phyloP scores from a whole-genome alignment of 2,329 filamentous ascomycete genomes.

The Claviceps purpurea region DNA sequence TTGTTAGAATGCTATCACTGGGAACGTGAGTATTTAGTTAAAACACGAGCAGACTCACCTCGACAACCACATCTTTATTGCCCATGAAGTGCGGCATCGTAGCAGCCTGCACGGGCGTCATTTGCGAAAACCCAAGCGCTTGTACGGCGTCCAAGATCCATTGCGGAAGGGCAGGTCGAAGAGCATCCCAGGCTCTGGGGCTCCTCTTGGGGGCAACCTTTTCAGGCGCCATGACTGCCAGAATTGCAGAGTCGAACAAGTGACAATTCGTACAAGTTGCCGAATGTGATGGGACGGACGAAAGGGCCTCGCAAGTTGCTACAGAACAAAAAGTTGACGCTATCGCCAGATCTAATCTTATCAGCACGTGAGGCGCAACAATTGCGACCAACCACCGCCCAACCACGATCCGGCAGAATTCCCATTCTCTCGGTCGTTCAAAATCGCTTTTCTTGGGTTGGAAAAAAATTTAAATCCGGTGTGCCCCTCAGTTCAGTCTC shows the following conservation, averaged over 20 bases:
- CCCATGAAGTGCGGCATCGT: slow-evolving; percentile 78
- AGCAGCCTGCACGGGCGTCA: slow-evolving; percentile 91
- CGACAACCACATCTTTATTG: slow-evolving; percentile 86
- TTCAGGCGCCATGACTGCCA: slow-evolving; percentile 18
- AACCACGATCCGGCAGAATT: slow-evolving; percentile 4
- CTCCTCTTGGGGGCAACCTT: slow-evolving; percentile 28
- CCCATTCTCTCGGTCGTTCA: slow-evolving; percentile 1
- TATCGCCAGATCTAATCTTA: slow-evolving; percentile 16
- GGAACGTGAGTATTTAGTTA: background rate
- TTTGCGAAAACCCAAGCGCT: slow-evolving; percentile 72
- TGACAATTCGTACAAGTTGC: too few species aligned
- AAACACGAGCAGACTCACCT: slow-evolving; percentile 31
- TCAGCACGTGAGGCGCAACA: slow-evolving; percentile 15
- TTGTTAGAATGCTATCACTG: background rate
- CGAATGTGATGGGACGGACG: too few species aligned
- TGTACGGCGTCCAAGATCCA: slow-evolving; percentile 79
- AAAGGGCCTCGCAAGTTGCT: too few species aligned
- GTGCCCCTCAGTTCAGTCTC: background rate
- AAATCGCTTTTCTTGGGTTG: background rate
- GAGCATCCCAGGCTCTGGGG: slow-evolving; percentile 30
- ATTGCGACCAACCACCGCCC: background rate
- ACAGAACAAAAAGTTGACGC: slow-evolving; percentile 5
- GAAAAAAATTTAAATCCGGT: background rate
- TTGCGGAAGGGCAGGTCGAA: slow-evolving; percentile 28
- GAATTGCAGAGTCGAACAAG: background rate